Base-by-base conservation (phyloP, 176 grass and related monocot species). In the Musa beccarii region DNA sequence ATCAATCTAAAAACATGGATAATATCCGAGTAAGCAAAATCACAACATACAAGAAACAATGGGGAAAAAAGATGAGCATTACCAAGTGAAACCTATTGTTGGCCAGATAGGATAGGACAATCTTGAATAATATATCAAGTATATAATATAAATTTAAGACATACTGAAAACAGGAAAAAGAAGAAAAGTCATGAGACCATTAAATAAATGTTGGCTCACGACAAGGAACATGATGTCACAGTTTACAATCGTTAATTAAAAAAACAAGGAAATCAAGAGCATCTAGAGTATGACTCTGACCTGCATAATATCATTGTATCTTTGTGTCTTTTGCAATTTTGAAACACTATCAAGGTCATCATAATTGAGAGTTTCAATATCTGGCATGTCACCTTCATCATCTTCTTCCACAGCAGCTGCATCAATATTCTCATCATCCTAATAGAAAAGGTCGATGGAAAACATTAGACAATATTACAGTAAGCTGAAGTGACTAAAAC, bases 281-380 rank as follows among this genome's bases (percentile, higher is more conserved):
- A 62, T 62, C 17, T 15, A 1, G 20, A 62, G 12, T 62, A 19
- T 15, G 6, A 62, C 20, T 15, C 83, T 63, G 86, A 91, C 86
- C 76, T 86, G 92, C 63, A 92, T 87, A 65, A 89, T 92, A 68
- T 86, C 83, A 77, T 26, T 86, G 72, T 90, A 96, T 55, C 77
- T 80, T 64, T 87, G 87, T 59, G 85, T 71, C 79, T 84, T 92
- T 75, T 96, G 85, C 79, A 92, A 79, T 66, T 96, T 96, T 74
- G 92, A 92, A 55, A 96, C 84, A 50, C 83, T 88, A 69, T 96
- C 79, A 49, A 96, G 87, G 80, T 90, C 87, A 21, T 91, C 92
- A 76, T 89, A 96, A 73, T 92, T 92, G 49, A 92, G 87, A 75
- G 82, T 83, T 56, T 83, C 84, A 43, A 92, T 73, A 43, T 93